Base-by-base conservation (phyloP, 148 eudicot genomes). In the Chenopodium quinoa region DNA sequence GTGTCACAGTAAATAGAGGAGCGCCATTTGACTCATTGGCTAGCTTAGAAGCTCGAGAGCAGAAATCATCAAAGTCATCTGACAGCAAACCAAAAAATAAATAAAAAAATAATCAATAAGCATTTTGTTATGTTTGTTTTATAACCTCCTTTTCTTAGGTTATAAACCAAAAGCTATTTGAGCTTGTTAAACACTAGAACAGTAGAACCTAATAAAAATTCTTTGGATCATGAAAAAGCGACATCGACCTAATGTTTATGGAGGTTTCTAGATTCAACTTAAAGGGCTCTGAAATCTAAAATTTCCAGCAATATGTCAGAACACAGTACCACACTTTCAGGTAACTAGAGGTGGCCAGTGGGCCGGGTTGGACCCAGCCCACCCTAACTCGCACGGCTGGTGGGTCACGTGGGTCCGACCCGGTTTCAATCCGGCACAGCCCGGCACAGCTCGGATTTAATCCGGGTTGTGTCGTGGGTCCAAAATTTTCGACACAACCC, bases 21-120 rank as follows among this genome's bases (percentile, higher is more conserved):
- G 98, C 98, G 56, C 98, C 97, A 73, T 88, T 85, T 34, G 98
- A 94, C 85, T 88, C 85, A 66, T 88, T 90, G 12, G 89, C 93
- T 31, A 94, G 89, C 85, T 87, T 87, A 31, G 92, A 80, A 54
- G 98, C 97, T 77, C 92, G 92, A 31, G 70, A 68, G 78, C 97
- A 91, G 60, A 94, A 92, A 88, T 94, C 89, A 78, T 92, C 91
- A 78, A 94, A 94, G 84, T 91, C 97, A 85, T 83, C 97, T 94
- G 85, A 27, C 63, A 27, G 16, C 50, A 37, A 73, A 73, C 58
- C 34, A 73, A 48, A 48, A 27, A 27, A 27, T 27, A 27, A 27
- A 27, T 0, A 77, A 27, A 27, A 7, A 0, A 34, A 17, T 34
- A 8, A 19, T 19, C 12, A 29, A 31, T 34, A 52, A 10, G 56